Conservation (phyloP, 352 stramenopile genomes). For the Pythium scleroteichum region DNA sequence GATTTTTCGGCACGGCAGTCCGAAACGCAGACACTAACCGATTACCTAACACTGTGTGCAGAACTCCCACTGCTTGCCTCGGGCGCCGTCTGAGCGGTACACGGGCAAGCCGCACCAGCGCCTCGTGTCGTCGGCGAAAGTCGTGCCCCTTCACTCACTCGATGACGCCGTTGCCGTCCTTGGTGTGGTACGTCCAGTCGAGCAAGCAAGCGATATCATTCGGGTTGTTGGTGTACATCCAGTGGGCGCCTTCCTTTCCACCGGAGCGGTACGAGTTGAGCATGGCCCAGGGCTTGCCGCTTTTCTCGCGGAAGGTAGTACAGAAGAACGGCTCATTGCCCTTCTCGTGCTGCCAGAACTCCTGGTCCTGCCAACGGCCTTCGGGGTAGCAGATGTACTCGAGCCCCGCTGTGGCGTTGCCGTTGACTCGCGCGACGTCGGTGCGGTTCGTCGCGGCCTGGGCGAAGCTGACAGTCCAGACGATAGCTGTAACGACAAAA, state of each 20-base stretch:
- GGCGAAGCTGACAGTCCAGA: no score
- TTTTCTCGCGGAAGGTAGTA: no score
- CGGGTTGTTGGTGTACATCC: slow-evolving; percentile 8
- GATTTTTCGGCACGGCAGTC: no score
- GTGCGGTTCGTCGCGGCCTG: no score
- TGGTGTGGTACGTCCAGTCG: slow-evolving; percentile 2
- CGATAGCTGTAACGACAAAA: no score
- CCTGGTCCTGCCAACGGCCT: no score
- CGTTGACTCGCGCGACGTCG: no score
- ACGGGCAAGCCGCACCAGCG: slow-evolving; percentile 9
- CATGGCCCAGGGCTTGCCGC: slow-evolving; percentile 1
- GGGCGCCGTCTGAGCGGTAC: slow-evolving; percentile 5
- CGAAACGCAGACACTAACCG: background rate
- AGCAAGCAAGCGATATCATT: slow-evolving; percentile 2
- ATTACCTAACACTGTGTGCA: background rate
- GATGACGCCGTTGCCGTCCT: background rate
- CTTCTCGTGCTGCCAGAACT: no score
- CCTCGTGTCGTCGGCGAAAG: background rate
- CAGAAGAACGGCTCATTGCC: no score
- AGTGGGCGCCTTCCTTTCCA: slow-evolving; percentile 2
- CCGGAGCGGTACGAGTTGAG: slow-evolving; percentile 5
- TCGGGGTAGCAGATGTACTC: no score
- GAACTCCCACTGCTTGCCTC: background rate
- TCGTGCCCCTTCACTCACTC: background rate
- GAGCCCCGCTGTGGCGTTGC: no score